Base-by-base conservation (phyloP, 768 basidiomycete species). In the Russula brevipes region DNA sequence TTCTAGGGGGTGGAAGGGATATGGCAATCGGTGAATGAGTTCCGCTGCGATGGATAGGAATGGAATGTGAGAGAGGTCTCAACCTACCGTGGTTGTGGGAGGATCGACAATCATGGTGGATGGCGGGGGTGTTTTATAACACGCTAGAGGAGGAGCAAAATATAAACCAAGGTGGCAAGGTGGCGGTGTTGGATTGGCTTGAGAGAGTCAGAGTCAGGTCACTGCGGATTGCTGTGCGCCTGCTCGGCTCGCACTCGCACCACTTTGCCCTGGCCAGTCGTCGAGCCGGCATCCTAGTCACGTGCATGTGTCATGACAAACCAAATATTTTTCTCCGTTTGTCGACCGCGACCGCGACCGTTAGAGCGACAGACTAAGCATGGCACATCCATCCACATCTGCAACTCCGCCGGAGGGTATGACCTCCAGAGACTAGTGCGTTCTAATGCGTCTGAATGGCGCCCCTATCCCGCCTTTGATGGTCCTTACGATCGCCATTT, bases 381-480 rank as follows among this genome's bases (percentile, higher is more conserved):
- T 65, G 67, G 63, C 44, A 33, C 60, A 46, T 24, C n/a, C 60
- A 38, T 60, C 61, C 19, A 49, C 68, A 46, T 58, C 56, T 3
- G 12, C 47, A 66, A 45, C 19, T 30, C 30, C 35, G 6, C 19
- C 50, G 12, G 72, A 70, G 55, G 46, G 53, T 67, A 89, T 93
- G 90, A 93, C 90, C 54, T 93, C 90, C 31, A 83, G 81, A 80
- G 90, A 93, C 83, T 93, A 93, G 90, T 88, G 82, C 81, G 85
- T 73, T 54, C 64, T 50, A 31, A 39, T 31, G 39, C 63, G 33
- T 36, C 53, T 39, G 30, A 42, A 17, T 16, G 19, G 24, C 10
- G 7, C 38, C 7, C 19, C 30, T 19, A 51, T 73, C 69, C 70
- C 73, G n/a, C 16, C 44, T 31, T 54, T 19, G 63, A 51, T 56